Evolutionary conservation across 352 stramenopile genomes (phyloP), one percentile per base, ranked within the genome.

Genomic region (Phytopythium delawarense): DNA sequence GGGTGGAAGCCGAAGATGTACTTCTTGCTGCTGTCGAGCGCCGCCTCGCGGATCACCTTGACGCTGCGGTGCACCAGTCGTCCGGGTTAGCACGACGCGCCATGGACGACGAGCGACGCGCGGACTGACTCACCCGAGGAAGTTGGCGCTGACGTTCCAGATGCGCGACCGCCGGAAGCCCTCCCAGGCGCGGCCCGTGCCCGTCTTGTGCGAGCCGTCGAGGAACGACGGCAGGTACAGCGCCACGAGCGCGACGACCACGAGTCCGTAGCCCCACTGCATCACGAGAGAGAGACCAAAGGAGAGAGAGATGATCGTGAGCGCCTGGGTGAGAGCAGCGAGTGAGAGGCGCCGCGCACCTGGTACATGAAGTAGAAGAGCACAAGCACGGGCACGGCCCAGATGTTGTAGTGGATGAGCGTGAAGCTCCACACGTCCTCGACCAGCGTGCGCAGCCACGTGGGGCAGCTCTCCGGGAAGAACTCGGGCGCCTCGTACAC

Each of bases 1-100:
- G 83, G 83, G 57, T 92, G 81, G 61, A 77, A 89, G 49, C 75
- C 81, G 57, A 92, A 92, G 42, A 92, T 74, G 69, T 87, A 90
- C 64, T 84, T 85, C 70, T 90, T 87, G 42, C 42, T 72, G 37
- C 65, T 64, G 58, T 92, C 83, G 32, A 92, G 70, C 46, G 72
- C 71, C 49, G 83, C 59, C 67, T 92, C 80, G 7, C 83, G 80
- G 46, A 92, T 75, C 57, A 90, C 62, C 65, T 90, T 83, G 52
- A 87, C 44, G 12, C 75, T 78, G 53, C 25, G 21, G 20, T 21
- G 1, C 21, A 37, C 18, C 35, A 40, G 9, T 6, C 35, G 35
- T 15, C 35, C 8, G 25, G 21, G 1, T 52, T 42, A 52, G 15
- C 34, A 15, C 13, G 12, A 2, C 7, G 20, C 42, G 42, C 42